Conservation (phyloP, 148 eudicot species). For the Linanthus parryae region DNA sequence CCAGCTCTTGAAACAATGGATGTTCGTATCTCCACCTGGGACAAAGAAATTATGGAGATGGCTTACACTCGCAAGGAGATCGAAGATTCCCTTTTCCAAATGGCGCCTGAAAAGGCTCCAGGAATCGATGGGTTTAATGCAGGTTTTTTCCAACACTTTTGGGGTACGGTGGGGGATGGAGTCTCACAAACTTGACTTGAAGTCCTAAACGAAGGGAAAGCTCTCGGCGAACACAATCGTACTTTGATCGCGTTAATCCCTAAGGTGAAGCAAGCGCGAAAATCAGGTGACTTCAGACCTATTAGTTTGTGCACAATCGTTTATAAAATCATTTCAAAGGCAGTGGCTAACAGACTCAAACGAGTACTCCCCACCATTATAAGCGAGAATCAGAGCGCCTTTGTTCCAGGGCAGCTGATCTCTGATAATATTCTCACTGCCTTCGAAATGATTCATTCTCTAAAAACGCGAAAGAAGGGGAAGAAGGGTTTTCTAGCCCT, state of each 20-base stretch:
- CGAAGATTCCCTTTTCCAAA: background rate
- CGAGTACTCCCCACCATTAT: background rate
- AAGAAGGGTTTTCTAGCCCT: background rate
- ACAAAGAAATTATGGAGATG: background rate
- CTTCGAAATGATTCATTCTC: background rate
- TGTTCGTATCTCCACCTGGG: background rate
- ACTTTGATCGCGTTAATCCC: background rate
- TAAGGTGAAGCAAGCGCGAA: background rate
- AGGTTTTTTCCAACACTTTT: background rate
- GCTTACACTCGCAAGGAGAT: background rate
- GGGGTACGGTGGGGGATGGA: background rate
- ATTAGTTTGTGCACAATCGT: background rate
- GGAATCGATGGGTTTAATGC: background rate
- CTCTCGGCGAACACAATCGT: background rate
- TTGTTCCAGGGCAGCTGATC: background rate
- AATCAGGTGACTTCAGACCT: background rate
- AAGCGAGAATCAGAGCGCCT: background rate
- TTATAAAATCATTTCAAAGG: background rate
- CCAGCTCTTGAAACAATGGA: background rate
- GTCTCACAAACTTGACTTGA: background rate
- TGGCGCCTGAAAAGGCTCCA: background rate
- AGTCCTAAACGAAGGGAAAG: background rate
- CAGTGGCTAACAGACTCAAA: background rate
- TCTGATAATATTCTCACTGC: background rate
- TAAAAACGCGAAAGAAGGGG: constrained; percentile 1